Evolutionary conservation across 352 stramenopile species (phyloP), one percentile per base, ranked within the genome.

Genomic region (Pythium utonaiense): DNA sequence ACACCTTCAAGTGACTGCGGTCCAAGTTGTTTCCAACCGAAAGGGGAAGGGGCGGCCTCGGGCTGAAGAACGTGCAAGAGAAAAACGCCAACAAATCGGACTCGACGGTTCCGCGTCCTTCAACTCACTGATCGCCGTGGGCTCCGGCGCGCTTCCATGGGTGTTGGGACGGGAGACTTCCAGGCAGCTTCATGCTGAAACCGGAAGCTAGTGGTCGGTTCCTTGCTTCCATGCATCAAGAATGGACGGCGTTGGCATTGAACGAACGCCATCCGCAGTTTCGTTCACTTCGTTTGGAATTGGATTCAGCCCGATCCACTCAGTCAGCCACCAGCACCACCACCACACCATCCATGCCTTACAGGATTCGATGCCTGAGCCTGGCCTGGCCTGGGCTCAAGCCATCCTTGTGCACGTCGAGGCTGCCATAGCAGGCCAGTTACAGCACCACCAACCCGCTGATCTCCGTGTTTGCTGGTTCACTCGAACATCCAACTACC

Each of bases 1-100:
- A 27, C 59, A 60, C 45, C 60, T 66, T 66, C 60, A 61, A 66
- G 52, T 66, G 60, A 65, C 57, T 65, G 42, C 50, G 41, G 54
- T 33, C 54, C 27, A 45, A 34, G n/a, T n/a, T n/a, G n/a, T 27
- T 27, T 47, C 40, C 40, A 47, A 25, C 40, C 8, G 14, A 47
- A 47, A 47, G 40, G 40, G 40, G 21, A 47, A 33, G n/a, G 36
- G 17, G 36, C 36, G 36, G 36, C 19, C 36, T n/a, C n/a, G n/a
- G 36, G 36, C 36, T 19, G 16, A 47, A 17, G 6, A 47, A 25
- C n/a, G 40, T 19, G 40, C 40, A 19, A 17, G n/a, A 47, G n/a
- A 47, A 47, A 47, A 47, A 47, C 40, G 12, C n/a, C 40, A 0
- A 17, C 40, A 47, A 47, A 47, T 47, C 40, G 40, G 40, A 47